Percentiles rank a stretch among this genome's conserved stretches.
Evolutionary conservation across 1,139 yeast species (phyloP).

Genomic region (Blastobotrys elegans): DNA sequence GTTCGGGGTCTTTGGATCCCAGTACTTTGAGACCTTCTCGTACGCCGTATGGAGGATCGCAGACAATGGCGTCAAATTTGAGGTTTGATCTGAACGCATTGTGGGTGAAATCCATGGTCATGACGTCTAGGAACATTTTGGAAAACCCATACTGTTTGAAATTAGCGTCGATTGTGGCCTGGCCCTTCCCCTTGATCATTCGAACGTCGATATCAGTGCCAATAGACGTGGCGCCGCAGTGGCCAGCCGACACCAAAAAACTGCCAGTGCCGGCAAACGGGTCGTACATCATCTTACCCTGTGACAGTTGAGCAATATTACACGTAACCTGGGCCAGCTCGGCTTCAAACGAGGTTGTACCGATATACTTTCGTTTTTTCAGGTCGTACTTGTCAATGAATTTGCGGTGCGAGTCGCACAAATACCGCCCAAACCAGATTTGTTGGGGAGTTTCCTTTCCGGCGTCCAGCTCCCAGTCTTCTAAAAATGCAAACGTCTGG

Average conservation of each 20-base stretch:
- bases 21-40: constrained; percentile 92
- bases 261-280: constrained; percentile 98
- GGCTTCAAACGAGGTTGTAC: constrained; percentile 96
- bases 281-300: constrained; percentile 72
- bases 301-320: constrained; percentile 71
- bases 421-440: constrained; percentile 72
- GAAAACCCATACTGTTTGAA: constrained; percentile 69
- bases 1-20: constrained; percentile 68
- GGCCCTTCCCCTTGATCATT: constrained; percentile 68
- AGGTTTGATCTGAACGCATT: constrained; percentile 66
- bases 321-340: constrained; percentile 68
- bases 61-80: constrained; percentile 71
- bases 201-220: constrained; percentile 94
- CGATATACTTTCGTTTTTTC: constrained; percentile 79
- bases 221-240: constrained; percentile 72
- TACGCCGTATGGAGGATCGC: constrained; percentile 98
- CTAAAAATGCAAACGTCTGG: constrained; percentile 65
- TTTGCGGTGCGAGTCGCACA: constrained; percentile 63
- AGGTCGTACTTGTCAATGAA: constrained; percentile 75
- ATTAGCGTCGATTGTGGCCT: constrained; percentile 53
- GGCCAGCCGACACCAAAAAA: constrained; percentile 82
- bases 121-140: constrained; percentile 59
- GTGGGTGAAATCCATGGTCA: constrained; percentile 94
- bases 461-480: constrained; percentile 54
- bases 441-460: constrained; percentile 32